A percentile compares a stretch with the other conserved stretches of the same genome.
phyloP scores from a whole-genome alignment of 2,329 filamentous ascomycete species.

The Colletotrichum theobromicola region DNA sequence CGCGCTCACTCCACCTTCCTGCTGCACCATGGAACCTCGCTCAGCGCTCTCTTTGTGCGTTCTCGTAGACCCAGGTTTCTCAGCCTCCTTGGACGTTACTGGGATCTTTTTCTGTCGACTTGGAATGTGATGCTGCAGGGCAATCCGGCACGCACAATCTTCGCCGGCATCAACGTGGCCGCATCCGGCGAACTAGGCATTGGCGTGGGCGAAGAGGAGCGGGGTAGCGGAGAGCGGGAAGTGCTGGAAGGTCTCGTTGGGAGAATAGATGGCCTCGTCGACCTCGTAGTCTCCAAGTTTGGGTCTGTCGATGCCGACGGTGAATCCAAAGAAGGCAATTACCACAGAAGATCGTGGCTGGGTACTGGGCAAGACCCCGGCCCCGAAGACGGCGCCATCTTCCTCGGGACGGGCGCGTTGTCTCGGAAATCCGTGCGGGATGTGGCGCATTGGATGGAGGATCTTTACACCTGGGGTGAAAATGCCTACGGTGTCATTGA shows the following conservation, averaged over 20 bases:
- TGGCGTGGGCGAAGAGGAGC: conserved; percentile 93
- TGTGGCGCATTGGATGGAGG: conserved; percentile 86
- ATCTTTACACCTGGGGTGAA: conserved; percentile 83
- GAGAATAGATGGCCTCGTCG: conserved; percentile 82
- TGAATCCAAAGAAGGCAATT: conserved; percentile 35
- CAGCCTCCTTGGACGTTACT: conserved; percentile 77
- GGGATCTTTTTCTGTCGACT: conserved; percentile 70
- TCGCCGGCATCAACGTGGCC: conserved; percentile 85
- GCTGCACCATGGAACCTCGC: conserved; percentile 81
- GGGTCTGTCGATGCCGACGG: conserved; percentile 48
- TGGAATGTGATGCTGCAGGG: conserved; percentile 94
- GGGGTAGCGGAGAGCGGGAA: conserved; percentile 90
- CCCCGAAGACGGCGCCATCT: conserved; percentile 83
- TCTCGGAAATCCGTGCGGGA: conserved; percentile 74
- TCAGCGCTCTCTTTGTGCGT: conserved; percentile 73
- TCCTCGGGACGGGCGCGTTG: conserved; percentile 79
- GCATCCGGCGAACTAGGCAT: conserved; percentile 90
- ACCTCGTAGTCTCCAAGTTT: conserved; percentile 87
- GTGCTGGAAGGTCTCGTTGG: conserved; percentile 88
- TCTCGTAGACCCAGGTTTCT: conserved; percentile 73
- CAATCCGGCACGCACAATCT: conserved; percentile 81
- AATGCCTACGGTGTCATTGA: conserved; percentile 85
- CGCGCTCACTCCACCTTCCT: conserved; percentile 86
- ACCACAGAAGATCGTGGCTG: conserved; percentile 62
- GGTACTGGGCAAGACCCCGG: conserved; percentile 72